Conservation (phyloP, 2,329 filamentous ascomycete species). For the Ophiostoma sp. region DNA sequence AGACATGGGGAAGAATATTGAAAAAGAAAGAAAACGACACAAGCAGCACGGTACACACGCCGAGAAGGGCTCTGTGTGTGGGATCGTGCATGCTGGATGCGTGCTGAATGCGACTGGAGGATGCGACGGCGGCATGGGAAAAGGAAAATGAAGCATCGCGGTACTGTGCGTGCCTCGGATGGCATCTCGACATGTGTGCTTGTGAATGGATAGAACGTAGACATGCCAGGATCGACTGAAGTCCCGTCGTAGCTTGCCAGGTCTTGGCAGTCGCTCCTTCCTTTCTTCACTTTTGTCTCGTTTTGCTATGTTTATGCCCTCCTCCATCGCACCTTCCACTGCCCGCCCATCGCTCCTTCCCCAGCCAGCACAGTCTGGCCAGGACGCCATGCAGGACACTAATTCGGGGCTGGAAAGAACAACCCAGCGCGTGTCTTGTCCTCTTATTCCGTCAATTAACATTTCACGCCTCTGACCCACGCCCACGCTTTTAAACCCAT, state of each 20-base stretch:
- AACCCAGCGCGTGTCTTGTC: not conserved
- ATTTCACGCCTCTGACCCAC: not conserved
- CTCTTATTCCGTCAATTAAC: not conserved
- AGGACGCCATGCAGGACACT: not conserved
- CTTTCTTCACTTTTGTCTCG: not conserved
- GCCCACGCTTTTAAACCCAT: not conserved
- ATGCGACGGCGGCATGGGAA: not conserved
- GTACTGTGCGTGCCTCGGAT: not conserved
- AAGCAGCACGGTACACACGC: not conserved
- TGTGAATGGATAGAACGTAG: not conserved
- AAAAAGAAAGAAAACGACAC: not conserved
- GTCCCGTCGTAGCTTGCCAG: not conserved
- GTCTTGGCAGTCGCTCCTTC: not conserved
- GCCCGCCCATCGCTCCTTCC: not conserved
- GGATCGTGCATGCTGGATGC: not conserved
- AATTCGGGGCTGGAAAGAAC: not conserved
- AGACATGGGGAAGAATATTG: not conserved
- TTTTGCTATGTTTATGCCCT: not conserved
- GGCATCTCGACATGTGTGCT: not conserved
- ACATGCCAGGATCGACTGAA: not conserved
- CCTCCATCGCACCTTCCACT: not conserved
- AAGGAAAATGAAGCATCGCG: not conserved
- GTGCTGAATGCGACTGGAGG: not conserved
- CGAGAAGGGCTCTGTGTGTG: not conserved
- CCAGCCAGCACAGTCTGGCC: not conserved